phyloP scores from a whole-genome alignment of 2,329 filamentous ascomycete species.

The Westerdykella aurantiaca region DNA sequence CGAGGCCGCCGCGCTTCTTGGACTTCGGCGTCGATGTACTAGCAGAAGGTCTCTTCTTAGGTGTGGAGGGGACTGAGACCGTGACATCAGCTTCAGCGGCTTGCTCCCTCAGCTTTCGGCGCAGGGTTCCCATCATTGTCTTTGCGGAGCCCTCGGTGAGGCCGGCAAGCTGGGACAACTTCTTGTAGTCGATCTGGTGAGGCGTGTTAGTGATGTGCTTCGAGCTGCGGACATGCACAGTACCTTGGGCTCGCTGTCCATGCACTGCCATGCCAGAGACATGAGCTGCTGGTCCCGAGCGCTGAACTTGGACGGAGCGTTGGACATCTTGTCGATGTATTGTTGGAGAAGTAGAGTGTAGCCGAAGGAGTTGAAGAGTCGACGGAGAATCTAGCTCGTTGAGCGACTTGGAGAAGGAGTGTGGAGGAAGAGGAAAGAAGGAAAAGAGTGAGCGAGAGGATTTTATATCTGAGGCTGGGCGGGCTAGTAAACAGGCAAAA shows the following conservation, averaged over 20 bases:
- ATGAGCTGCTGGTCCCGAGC: slow-evolving; percentile 27
- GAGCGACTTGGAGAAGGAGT: background rate
- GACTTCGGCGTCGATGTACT: slow-evolving; percentile 7
- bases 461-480: background rate
- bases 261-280: slow-evolving; percentile 32
- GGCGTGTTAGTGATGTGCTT: background rate
- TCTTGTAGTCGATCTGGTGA: slow-evolving; percentile 14
- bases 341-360: slow-evolving; percentile 1
- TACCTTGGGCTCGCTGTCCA: slow-evolving; percentile 31
- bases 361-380: background rate
- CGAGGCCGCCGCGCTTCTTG: slow-evolving; percentile 8
- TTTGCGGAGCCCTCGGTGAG: slow-evolving; percentile 23
- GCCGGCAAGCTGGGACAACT: slow-evolving; percentile 16
- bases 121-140: slow-evolving; percentile 29
- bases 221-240: no score
- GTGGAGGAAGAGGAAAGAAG: slow-evolving; percentile 2
- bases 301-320: slow-evolving; percentile 8
- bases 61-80: slow-evolving; percentile 7
- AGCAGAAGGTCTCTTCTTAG: slow-evolving; percentile 14
- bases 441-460: background rate
- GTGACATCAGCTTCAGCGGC: slow-evolving; percentile 7
- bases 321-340: slow-evolving; percentile 11
- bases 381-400: background rate
- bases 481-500: no score
- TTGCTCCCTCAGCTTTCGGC: slow-evolving; percentile 23